A percentile compares a stretch with the other conserved stretches of the same genome.
These are phyloP conservation scores for Dalbergia oliveri DNA, from an alignment of 306 rosid genomes.

Conservation along the genomic window DNA sequence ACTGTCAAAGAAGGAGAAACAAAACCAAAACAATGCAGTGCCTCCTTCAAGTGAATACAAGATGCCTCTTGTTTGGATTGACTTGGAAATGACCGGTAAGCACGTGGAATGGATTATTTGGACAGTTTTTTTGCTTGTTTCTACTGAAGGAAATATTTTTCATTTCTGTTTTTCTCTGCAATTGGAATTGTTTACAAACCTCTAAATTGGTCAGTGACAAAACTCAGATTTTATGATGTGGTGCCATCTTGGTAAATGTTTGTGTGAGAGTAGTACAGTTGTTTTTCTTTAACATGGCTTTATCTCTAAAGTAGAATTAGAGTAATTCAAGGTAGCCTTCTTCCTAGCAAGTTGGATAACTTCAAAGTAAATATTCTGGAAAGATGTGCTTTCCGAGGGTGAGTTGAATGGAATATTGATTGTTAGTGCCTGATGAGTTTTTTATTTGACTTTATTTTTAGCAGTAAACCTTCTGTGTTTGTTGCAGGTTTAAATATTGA, in stretches of 20 bases:
- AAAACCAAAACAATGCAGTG: slow-evolving; percentile 37
- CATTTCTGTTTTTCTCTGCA: slow-evolving; percentile 4
- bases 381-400: background rate
- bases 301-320: slow-evolving; percentile 20
- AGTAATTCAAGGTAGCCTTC: slow-evolving; percentile 29
- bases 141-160: slow-evolving; percentile 1
- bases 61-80: slow-evolving; percentile 96
- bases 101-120: slow-evolving; percentile 24
- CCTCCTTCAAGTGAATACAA: slow-evolving; percentile 59
- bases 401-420: background rate
- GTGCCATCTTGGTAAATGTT: slow-evolving; percentile 15
- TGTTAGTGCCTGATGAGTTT: slow-evolving; percentile 1
- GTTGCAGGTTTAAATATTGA: slow-evolving; percentile 83
- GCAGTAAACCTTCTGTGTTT: slow-evolving; percentile 20
- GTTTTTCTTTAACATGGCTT: slow-evolving; percentile 27
- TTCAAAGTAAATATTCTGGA: slow-evolving; percentile 2
- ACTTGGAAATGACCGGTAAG: slow-evolving; percentile 99
- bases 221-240: slow-evolving; percentile 4
- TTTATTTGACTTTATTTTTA: background rate
- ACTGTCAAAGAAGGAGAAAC: slow-evolving; percentile 42
- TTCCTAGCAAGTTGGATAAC: slow-evolving; percentile 15
- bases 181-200: background rate
- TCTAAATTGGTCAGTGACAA: slow-evolving; percentile 2
- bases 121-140: slow-evolving; percentile 2
- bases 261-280: slow-evolving; percentile 7